Base-by-base conservation (phyloP, 441 rosid species). In the Jatropha multifida region DNA sequence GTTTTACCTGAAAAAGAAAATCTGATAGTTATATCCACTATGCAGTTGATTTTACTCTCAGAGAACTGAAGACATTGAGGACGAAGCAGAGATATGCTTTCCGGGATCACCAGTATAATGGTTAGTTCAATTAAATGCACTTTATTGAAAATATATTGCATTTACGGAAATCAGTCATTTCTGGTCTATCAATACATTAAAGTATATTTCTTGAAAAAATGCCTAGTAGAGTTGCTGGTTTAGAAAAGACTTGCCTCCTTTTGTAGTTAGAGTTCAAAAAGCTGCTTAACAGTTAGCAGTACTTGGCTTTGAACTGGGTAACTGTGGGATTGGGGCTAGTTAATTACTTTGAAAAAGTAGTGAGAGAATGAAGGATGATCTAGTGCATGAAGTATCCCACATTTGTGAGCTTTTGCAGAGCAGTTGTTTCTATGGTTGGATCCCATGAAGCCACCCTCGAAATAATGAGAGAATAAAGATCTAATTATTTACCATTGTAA, bases 101-200 rank as follows among this genome's bases (percentile, higher is more conserved):
- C 82, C 88, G 99, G 56, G 96, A 96, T 88, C 97, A 91, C 77
- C 89, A 90, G 70, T 91, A 91, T 77, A 91, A 94, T 74, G 98
- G 99, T 92, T 56, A 72, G 86, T 80, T 38, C 54, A 37, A 54
- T 23, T 44, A 58, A 55, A 27, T 56, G 42, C 10, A 5, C 51
- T 74, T 46, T 40, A n/a, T 60, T 59, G 6, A n/a, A 23, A 4
- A 58, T 7, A 4, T 20, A 23, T 60, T 23, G 27, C 40, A 44
- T 40, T 44, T 26, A 23, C 26, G 11, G 2, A 26, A 55, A 14
- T 26, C 11, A 60, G 15, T 42, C 37, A 20, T 72, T 44, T 72
- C 14, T 12, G 9, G 46, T 10, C 12, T 23, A 12, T 20, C 26
- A 17, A 17, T 64, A 17, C 44, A 40, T 41, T 64, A 12, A 15